Evolutionary conservation across 805 yeast species (phyloP), one percentile per base, ranked within the genome.

Genomic region (Metschnikowia amazonensis): DNA sequence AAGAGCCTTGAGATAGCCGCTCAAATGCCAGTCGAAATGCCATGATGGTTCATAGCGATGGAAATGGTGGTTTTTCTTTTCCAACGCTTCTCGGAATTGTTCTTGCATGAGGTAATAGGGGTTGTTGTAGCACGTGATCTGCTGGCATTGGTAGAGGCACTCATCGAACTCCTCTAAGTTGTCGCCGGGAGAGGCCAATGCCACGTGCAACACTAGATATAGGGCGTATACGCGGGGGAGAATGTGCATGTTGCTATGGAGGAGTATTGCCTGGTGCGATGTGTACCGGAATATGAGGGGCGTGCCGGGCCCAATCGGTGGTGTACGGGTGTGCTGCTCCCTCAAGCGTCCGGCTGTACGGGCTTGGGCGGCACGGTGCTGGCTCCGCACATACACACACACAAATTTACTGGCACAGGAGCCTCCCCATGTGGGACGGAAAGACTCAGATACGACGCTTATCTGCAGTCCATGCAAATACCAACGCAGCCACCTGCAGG

Each of bases 151-250:
- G 37, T 64, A 66, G 5, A 67, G 64, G 64, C 89, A 83, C 32
- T 75, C 75, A 24, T 68, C 64, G 56, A 81, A 83, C 36, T 77
- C 82, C 9, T 71, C 73, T 21, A 83, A 60, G 29, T 75, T 75
- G 55, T 83, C 87, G 4, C 89, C 89, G 0, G 76, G 78, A 0
- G 89, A 83, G 7, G 41, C 27, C 41, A 37, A 14, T 7, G 41
- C 41, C 14, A 37, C 11, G 2, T 37, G 41, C 25, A 28, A n/a
- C 18, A 29, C 41, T 18, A 37, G 41, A 18, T 14, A 27, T 37
- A 37, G 32, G 2, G 41, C 8, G 41, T 27, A 37, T n/a, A 37
- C 9, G 41, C 20, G 13, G 25, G 32, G 41, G 31, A 37, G 41
- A 18, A 37, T 8, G n/a, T 20, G 41, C 41, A 37, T 37, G 32